A percentile compares a stretch with the other conserved stretches of the same genome.
phyloP scores from a whole-genome alignment of 2,329 filamentous ascomycete genomes.

The Penicillium sp. region DNA sequence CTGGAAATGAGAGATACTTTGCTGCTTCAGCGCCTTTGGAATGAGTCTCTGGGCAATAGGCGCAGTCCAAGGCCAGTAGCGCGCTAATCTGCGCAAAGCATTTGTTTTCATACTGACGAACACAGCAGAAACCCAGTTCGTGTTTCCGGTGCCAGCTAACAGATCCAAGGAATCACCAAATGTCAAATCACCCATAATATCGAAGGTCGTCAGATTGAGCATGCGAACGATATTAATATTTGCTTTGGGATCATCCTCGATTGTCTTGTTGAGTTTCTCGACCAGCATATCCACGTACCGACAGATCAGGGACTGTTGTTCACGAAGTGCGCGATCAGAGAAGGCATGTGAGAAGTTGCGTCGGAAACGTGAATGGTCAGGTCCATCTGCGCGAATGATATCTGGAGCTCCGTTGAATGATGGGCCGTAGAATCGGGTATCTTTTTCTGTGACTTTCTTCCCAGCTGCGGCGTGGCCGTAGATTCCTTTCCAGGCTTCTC shows the following conservation, averaged over 20 bases:
- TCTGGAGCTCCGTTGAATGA: conserved; percentile 1
- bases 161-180: conserved; percentile 3
- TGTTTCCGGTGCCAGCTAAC: neutral
- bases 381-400: neutral
- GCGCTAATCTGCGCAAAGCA: neutral
- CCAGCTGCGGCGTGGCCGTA: neutral
- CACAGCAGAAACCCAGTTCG: neutral
- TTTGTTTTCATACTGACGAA: neutral
- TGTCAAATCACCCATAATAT: conserved; percentile 5
- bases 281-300: conserved; percentile 3
- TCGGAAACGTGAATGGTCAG: neutral
- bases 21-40: neutral
- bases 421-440: neutral
- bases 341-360: conserved; percentile 4
- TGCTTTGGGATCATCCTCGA: neutral
- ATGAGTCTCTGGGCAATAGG: neutral
- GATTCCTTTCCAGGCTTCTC: conserved; percentile 2
- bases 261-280: neutral
- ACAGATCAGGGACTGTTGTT: neutral
- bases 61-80: neutral
- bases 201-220: conserved; percentile 1
- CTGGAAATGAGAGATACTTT: neutral
- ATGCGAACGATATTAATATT: neutral
- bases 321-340: neutral
- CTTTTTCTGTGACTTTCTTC: neutral